Conservation (phyloP, 2,329 filamentous ascomycete species). For the Colletotrichum sp. region DNA sequence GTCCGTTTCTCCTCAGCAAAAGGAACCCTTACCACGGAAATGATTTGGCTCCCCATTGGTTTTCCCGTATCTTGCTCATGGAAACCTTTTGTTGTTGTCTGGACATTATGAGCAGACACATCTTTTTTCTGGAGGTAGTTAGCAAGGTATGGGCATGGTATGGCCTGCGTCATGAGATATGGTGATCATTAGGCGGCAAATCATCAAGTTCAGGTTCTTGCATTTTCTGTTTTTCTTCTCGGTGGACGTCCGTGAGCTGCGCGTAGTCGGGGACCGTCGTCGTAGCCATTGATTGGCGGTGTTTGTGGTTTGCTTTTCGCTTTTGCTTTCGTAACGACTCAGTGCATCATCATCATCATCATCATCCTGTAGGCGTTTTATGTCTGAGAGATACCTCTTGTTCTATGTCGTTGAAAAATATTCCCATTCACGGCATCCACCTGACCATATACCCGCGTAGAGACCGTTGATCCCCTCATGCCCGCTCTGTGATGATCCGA, state of each 20-base stretch:
- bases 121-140: conserved; percentile 19
- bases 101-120: conserved; percentile 14
- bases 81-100: conserved; percentile 13
- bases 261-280: not conserved
- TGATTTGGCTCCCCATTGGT: conserved; percentile 18
- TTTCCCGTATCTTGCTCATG: conserved; percentile 16
- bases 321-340: not conserved
- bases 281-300: not conserved
- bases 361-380: conserved; percentile 14
- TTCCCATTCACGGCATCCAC: not conserved
- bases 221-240: not conserved
- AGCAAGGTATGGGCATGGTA: conserved; percentile 10
- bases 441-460: not conserved
- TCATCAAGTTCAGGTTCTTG: conserved; percentile 4
- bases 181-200: conserved; percentile 19
- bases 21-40: conserved; percentile 6
- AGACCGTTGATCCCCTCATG: not conserved
- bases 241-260: conserved; percentile 6
- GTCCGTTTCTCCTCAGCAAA: not conserved
- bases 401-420: not conserved
- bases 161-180: conserved; percentile 17
- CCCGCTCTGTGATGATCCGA: not conserved
- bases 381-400: conserved; percentile 19
- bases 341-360: not conserved
- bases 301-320: not conserved